A percentile compares a stretch with the other conserved stretches of the same genome.
Evolutionary conservation across 805 yeast genomes (phyloP).

Genomic region (Wickerhamiella alocasiicola): DNA sequence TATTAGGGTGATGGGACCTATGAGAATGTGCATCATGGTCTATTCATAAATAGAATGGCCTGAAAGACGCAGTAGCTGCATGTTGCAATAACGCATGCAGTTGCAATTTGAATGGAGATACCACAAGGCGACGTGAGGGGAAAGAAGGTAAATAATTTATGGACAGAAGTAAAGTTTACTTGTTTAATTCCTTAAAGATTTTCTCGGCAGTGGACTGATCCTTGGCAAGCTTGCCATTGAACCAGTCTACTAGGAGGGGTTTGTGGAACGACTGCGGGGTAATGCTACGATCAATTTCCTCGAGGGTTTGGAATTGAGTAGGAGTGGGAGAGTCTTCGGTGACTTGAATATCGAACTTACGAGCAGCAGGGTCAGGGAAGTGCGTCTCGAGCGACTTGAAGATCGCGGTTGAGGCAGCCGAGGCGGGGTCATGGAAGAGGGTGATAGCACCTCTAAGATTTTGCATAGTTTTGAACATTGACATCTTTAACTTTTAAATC

Average conservation of each 20-base stretch:
- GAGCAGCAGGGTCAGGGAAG: conserved; percentile 17
- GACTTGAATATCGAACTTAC: conserved; percentile 24
- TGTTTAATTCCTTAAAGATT: conserved; percentile 28
- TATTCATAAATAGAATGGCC: no score
- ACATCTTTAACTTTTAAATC: conserved; percentile 1
- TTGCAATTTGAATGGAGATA: no score
- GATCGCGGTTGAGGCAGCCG: conserved; percentile 18
- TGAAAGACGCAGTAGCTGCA: no score
- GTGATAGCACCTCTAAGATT: conserved; percentile 22
- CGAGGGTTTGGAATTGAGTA: conserved; percentile 21
- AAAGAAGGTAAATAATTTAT: no score
- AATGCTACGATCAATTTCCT: conserved; percentile 15
- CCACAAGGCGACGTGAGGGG: no score
- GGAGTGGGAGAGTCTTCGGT: conserved; percentile 25
- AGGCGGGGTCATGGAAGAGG: conserved; percentile 24
- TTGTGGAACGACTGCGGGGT: conserved; percentile 14
- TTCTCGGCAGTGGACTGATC: conserved; percentile 32
- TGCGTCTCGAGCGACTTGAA: conserved; percentile 15
- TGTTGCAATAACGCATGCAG: no score
- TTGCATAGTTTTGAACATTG: conserved; percentile 25
- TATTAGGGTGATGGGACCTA: no score
- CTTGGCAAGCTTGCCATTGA: conserved; percentile 41
- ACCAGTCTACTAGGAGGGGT: conserved; percentile 55
- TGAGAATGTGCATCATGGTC: no score
- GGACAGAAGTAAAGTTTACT: no score